A percentile compares a stretch with the other conserved stretches of the same genome.
Conservation (phyloP, 2,329 filamentous ascomycete genomes). For the Claviceps sp. region DNA sequence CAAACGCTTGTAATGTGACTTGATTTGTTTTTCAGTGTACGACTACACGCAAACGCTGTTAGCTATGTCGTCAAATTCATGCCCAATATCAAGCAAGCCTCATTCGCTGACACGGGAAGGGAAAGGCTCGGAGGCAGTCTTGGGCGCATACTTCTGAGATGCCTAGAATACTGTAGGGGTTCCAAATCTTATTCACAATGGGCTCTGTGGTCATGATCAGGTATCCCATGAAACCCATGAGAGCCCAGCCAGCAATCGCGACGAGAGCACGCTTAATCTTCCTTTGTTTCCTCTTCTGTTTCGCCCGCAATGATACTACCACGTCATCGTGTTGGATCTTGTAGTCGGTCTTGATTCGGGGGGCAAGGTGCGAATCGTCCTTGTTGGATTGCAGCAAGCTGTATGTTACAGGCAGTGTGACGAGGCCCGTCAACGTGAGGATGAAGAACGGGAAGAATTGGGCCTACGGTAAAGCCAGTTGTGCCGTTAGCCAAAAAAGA, state of each 20-base stretch:
- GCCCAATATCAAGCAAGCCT: neutral
- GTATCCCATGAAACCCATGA: constrained; percentile 87
- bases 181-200: constrained; percentile 69
- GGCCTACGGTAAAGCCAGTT: constrained; percentile 36
- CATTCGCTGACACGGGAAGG: neutral
- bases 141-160: constrained; percentile 53
- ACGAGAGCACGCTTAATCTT: constrained; percentile 73
- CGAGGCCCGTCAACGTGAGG: constrained; percentile 73
- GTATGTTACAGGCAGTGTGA: constrained; percentile 85
- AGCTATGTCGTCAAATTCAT: constrained; percentile 15
- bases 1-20: constrained; percentile 76
- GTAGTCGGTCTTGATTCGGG: constrained; percentile 71
- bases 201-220: constrained; percentile 70
- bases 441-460: constrained; percentile 99
- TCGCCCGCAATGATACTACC: constrained; percentile 68
- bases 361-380: constrained; percentile 65
- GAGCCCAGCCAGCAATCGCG: constrained; percentile 62
- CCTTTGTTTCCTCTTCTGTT: constrained; percentile 81
- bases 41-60: constrained; percentile 36
- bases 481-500: constrained; percentile 2
- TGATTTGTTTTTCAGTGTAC: constrained; percentile 79
- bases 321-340: constrained; percentile 71
- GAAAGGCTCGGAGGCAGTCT: neutral
- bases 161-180: constrained; percentile 89
- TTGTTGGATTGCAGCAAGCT: constrained; percentile 68